Percentiles rank a stretch among this genome's conserved stretches.
phyloP scores from a whole-genome alignment of 106 monocot species.

The Xerophyta viscosa region DNA sequence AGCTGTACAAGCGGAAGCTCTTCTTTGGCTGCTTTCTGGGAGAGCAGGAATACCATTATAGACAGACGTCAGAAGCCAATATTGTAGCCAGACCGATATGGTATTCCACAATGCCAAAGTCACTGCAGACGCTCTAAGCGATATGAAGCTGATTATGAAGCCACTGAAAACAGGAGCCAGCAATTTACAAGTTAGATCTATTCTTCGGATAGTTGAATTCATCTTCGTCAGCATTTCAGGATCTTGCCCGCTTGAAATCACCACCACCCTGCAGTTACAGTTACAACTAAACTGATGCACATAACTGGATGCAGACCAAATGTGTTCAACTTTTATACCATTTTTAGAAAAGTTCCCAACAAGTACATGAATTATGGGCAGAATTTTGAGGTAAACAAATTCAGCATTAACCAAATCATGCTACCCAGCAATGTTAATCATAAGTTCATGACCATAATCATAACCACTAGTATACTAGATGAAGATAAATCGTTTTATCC shows the following conservation, averaged over 20 bases:
- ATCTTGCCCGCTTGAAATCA: constrained; percentile 63
- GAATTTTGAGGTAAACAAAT: too few relatives aligned
- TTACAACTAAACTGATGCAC: too few relatives aligned
- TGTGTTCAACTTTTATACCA: too few relatives aligned
- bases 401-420: too few relatives aligned
- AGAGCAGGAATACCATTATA: constrained; percentile 74
- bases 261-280: constrained; percentile 63
- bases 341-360: too few relatives aligned
- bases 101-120: constrained; percentile 67
- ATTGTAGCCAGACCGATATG: constrained; percentile 67
- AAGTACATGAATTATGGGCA: too few relatives aligned
- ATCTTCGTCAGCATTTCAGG: constrained; percentile 50
- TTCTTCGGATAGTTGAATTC: constrained; percentile 81
- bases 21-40: constrained; percentile 29
- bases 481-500: too few relatives aligned
- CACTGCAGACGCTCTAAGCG: constrained; percentile 59
- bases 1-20: too few relatives aligned
- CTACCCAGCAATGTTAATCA: too few relatives aligned
- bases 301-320: too few relatives aligned
- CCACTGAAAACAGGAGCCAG: constrained; percentile 83
- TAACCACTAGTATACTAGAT: too few relatives aligned
- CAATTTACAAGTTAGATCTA: constrained; percentile 84
- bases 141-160: constrained; percentile 90
- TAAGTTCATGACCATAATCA: too few relatives aligned
- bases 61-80: constrained; percentile 81